Evolutionary conservation across 495 filamentous ascomycete genomes (phyloP), one percentile per base, ranked within the genome.

Genomic region (Coniosporium apollinis): DNA sequence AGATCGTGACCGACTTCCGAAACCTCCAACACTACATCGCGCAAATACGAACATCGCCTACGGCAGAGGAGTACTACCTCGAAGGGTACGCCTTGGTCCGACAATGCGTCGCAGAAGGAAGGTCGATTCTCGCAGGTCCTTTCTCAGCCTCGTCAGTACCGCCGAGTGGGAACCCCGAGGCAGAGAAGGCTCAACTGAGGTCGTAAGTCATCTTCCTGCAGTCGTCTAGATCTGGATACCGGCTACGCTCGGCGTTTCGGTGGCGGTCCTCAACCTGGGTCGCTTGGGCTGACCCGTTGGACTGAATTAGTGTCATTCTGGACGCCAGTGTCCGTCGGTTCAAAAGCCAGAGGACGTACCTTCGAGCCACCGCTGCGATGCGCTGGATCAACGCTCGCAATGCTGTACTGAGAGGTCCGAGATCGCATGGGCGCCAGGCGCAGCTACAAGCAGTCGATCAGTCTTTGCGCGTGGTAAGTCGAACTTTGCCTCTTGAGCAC

Each of bases 1-100:
- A 92, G 55, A 63, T 92, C 39, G 78, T 91, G 47, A 67, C 69
- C 48, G 84, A 92, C 59, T 94, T 84, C 62, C 76, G 78, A 40
- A 79, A 70, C 36, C 68, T 92, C 2, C 78, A 91, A 48, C 63
- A 75, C 50, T 81, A 79, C 53, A 86, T 92, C 55, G 68, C 77
- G 25, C 69, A 76, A 34, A 76, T 72, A 16, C 69, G 73, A 29
- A 67, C 67, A 36, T 62, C 67, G 22, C 70, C 74, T 14, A 45
- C 52, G 2, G 50, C 61, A 34, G 76, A 81, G 25, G 80, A 91
- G 37, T 76, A 76, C 56, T 70, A 79, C 52, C 77, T 81, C 35
- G 72, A 82, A 47, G 85, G 85, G 33, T 89, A 76, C 62, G 66
- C 66, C 11, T 69, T 79, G 13, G 60, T 94, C 19, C 69, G 79